Conservation (phyloP, 495 filamentous ascomycete genomes). For the Podospora pseudopauciseta region DNA sequence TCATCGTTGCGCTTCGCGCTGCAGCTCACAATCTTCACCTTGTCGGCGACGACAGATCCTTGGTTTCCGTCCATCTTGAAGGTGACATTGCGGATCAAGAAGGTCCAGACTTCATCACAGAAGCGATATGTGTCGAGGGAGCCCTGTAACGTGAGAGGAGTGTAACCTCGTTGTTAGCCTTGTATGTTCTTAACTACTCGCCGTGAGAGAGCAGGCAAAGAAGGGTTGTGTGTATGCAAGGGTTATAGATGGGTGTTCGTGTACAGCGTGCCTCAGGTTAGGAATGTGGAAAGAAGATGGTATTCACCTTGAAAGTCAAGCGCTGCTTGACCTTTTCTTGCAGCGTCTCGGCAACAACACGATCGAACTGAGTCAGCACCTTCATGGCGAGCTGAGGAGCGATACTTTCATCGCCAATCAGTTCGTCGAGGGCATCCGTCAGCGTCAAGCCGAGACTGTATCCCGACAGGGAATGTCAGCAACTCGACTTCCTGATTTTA, state of each 20-base stretch:
- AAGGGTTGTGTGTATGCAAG: not conserved
- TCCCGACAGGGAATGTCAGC: conserved; percentile 17
- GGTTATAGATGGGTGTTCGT: not conserved
- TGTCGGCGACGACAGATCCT: conserved; percentile 56
- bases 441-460: conserved; percentile 82
- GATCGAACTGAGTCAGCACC: conserved; percentile 89
- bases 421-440: conserved; percentile 92
- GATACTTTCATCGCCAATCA: conserved; percentile 89
- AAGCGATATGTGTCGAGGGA: conserved; percentile 99
- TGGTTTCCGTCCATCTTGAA: conserved; percentile 90
- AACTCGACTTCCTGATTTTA: not conserved
- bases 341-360: conserved; percentile 80
- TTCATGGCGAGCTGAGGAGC: conserved; percentile 98
- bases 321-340: conserved; percentile 87
- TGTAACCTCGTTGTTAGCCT: conserved; percentile 1
- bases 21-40: conserved; percentile 97
- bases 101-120: conserved; percentile 99
- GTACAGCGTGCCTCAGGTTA: not conserved
- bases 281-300: not conserved
- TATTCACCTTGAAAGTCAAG: conserved; percentile 87
- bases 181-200: not conserved
- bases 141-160: conserved; percentile 57
- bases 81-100: conserved; percentile 94
- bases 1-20: conserved; percentile 82
- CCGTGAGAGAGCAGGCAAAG: not conserved